Base-by-base conservation (phyloP, 1,284 basidiomycete genomes). In the Wallemia ichthyophaga region DNA sequence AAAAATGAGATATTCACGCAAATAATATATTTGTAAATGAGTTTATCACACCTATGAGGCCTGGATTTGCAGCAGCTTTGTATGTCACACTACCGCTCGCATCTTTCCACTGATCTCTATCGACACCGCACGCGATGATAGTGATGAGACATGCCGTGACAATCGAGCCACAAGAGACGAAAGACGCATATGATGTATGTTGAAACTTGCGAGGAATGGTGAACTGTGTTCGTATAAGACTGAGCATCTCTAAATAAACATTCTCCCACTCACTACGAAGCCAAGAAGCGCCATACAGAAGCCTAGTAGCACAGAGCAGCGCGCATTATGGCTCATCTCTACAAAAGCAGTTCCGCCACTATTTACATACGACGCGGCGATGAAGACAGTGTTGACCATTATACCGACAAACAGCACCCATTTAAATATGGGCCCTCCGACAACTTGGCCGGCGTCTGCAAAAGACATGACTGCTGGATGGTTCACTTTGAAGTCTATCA, bases 381-480 rank as follows among this genome's bases (percentile, higher is more conserved):
- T 61, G 58, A 66, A 67, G 62, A 66, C 66, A 25, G 64, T 5
- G 37, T 48, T 68, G 57, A 66, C 61, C 15, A 67, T 62, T 61
- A 67, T 64, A 57, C 66, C 66, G 27, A 61, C 60, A 33, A 64
- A 65, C 53, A 67, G 62, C 48, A 66, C 62, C 37, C 64, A 62
- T 31, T 62, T 61, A 27, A 66, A 67, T 62, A 63, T 64, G 60
- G 63, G 64, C 53, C 68, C 68, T 57, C 66, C 68, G 33, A 68
- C 62, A 57, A 69, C 62, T 58, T 61, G 64, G 31, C 67, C 67
- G 24, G 66, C 68, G 60, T 69, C 67, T 58, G 64, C 67, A 37
- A 64, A 67, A 63, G 68, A 65, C 67, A 68, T 66, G 56, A 67
- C 66, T 62, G 67, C 66, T 64, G 66, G 66, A 62, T 69, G 65